Evolutionary conservation across 2,329 filamentous ascomycete species (phyloP), one percentile per base, ranked within the genome.

Genomic region (Septoria petroselini): DNA sequence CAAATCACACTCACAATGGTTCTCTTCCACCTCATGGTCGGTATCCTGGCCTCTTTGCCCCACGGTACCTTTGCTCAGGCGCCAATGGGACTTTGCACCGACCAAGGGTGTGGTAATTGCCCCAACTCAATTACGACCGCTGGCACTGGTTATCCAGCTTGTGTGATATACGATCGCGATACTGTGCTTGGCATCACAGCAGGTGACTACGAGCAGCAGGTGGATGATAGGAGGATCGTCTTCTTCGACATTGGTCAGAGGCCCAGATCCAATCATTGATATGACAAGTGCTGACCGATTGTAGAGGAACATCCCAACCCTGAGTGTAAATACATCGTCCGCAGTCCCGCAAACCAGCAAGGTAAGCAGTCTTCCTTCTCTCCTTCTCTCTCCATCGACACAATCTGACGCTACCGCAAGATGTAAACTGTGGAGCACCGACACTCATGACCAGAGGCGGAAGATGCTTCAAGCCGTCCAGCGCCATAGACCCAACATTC

Each of bases 141-240:
- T 34, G 41, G 41, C 25, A 43, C 27, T 9, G 41, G 41, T 14
- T 43, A 27, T 14, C 38, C 38, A 25, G 21, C 19, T 7, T 41
- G 38, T 19, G 38, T 41, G 4, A 14, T 41, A 4, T 41, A 41
- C 19, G 38, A 41, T n/a, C 38, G 38, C 4, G 38, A 41, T n/a
- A 41, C 38, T 12, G 38, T 41, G 8, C 38, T 41, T n/a, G 38
- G 38, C 18, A 15, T 18, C 38, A 12, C 11, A 8, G 38, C 19
- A 12, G 38, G 14, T 11, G 14, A 6, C 8, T 27, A 27, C 29
- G 4, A 11, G 14, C 33, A 35, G 14, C 6, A 7, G 14, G 9
- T 6, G 33, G 14, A 35, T 15, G 33, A 9, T 23, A 41, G 19
- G 17, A 41, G 17, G 21, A 14, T 12, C 2, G 15, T 41, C 23